These are phyloP conservation scores for Brettanomyces nanus DNA, from an alignment of 805 yeast species.

Conservation along the genomic window DNA sequence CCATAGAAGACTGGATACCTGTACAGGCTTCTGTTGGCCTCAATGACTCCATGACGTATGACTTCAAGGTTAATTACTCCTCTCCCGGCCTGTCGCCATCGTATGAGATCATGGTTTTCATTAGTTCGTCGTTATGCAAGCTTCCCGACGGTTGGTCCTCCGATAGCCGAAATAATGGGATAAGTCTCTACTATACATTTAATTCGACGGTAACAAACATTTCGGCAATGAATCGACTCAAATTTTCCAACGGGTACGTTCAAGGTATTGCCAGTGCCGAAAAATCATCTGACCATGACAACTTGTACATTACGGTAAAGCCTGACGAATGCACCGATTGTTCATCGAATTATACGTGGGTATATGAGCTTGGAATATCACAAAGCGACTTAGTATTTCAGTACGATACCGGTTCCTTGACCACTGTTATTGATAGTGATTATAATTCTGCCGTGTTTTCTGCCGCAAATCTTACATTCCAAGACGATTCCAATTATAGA, in stretches of 20 bases:
- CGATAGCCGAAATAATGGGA: slow-evolving; percentile 12
- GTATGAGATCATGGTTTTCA: slow-evolving; percentile 39
- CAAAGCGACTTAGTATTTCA: slow-evolving; percentile 56
- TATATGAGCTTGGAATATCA: slow-evolving; percentile 59
- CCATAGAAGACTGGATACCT: slow-evolving; percentile 7
- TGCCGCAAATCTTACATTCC: slow-evolving; percentile 31
- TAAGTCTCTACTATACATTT: slow-evolving; percentile 21
- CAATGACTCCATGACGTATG: slow-evolving; percentile 7
- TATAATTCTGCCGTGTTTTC: slow-evolving; percentile 56
- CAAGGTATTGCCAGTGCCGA: slow-evolving; percentile 16
- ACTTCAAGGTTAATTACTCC: slow-evolving; percentile 24
- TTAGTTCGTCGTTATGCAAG: slow-evolving; percentile 44
- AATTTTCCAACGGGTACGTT: slow-evolving; percentile 21
- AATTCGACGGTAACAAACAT: slow-evolving; percentile 13
- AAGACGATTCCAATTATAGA: slow-evolving; percentile 18
- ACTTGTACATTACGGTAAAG: slow-evolving; percentile 15
- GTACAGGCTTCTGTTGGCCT: slow-evolving; percentile 8
- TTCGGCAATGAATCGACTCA: slow-evolving; percentile 8
- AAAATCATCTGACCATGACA: slow-evolving; percentile 12
- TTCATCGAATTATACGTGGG: slow-evolving; percentile 32
- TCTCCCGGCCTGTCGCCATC: slow-evolving; percentile 34
- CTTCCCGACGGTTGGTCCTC: slow-evolving; percentile 18
- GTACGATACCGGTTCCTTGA: slow-evolving; percentile 56
- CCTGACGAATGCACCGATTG: slow-evolving; percentile 19
- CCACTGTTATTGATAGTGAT: slow-evolving; percentile 61